phyloP scores from a whole-genome alignment of 2,329 filamentous ascomycete species.

The Ophiognomonia clavigignenti-juglandacearum region DNA sequence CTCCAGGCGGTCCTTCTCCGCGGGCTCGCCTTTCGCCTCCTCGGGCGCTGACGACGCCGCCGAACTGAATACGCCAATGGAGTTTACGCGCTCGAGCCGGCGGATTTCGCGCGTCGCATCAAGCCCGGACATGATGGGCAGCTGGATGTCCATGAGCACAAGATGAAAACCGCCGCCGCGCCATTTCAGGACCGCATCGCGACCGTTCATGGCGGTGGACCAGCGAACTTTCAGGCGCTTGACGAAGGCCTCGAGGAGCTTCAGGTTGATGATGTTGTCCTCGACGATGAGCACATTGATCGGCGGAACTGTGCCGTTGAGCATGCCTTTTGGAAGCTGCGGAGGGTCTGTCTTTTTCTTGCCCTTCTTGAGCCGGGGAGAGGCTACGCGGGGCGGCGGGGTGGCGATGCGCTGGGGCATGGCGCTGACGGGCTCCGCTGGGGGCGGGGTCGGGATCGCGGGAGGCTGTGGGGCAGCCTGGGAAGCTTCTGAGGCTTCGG shows the following conservation, averaged over 20 bases:
- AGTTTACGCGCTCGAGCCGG: constrained; percentile 81
- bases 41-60: constrained; percentile 50
- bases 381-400: constrained; percentile 41
- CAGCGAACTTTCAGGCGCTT: constrained; percentile 92
- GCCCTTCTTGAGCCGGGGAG: constrained; percentile 45
- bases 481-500: constrained; percentile 48
- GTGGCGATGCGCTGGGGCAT: constrained; percentile 50
- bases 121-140: constrained; percentile 93
- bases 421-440: constrained; percentile 34
- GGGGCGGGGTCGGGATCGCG: constrained; percentile 36
- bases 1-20: constrained; percentile 64
- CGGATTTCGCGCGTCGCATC: constrained; percentile 95
- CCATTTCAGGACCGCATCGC: constrained; percentile 92
- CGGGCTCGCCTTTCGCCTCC: constrained; percentile 40
- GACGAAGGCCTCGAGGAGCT: constrained; percentile 90
- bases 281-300: constrained; percentile 98
- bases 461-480: constrained; percentile 38
- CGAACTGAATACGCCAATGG: constrained; percentile 81
- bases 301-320: constrained; percentile 82
- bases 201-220: constrained; percentile 95
- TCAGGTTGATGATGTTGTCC: constrained; percentile 96
- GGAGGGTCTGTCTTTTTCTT: constrained; percentile 47
- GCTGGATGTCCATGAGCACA: constrained; percentile 96
- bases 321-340: constrained; percentile 55
- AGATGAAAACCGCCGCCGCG: constrained; percentile 87